These are phyloP conservation scores for Macaranga tanarius DNA, from an alignment of 441 rosid species.

Conservation along the genomic window DNA sequence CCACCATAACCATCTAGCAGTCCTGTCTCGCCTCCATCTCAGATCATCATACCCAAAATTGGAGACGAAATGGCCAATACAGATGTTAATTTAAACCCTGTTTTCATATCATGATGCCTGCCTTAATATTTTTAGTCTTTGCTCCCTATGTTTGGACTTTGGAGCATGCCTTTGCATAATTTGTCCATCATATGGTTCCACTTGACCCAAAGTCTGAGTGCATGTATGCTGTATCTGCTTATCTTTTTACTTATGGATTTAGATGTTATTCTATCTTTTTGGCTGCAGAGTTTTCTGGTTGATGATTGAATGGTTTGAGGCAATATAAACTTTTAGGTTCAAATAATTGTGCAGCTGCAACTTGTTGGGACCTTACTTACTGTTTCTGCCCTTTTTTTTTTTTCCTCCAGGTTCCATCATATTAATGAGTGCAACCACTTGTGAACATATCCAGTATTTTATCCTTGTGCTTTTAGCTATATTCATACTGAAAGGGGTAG, in stretches of 20 bases:
- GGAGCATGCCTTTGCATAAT: background rate
- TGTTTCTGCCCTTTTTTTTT: constrained; percentile 7
- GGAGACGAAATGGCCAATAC: background rate
- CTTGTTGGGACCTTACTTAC: background rate
- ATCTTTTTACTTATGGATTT: background rate
- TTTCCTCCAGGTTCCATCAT: constrained; percentile 19
- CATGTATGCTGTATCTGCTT: background rate
- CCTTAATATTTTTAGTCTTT: background rate
- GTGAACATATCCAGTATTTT: constrained; percentile 4
- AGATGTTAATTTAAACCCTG: too few species aligned
- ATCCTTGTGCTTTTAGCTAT: constrained; percentile 17
- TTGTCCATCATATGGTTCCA: background rate
- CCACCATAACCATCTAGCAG: too few species aligned
- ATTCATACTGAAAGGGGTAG: constrained; percentile 10
- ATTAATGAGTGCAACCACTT: constrained; percentile 16
- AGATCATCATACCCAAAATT: too few species aligned
- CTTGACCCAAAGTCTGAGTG: constrained; percentile 1
- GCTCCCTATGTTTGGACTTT: background rate
- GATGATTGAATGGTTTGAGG: background rate
- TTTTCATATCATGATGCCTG: background rate
- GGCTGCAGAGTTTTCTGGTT: background rate
- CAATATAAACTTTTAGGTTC: constrained; percentile 10
- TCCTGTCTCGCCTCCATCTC: too few species aligned
- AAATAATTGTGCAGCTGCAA: background rate
- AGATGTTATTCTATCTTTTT: background rate